Conservation (phyloP, 1,139 yeast species). For the Debaryomyces udenii region DNA sequence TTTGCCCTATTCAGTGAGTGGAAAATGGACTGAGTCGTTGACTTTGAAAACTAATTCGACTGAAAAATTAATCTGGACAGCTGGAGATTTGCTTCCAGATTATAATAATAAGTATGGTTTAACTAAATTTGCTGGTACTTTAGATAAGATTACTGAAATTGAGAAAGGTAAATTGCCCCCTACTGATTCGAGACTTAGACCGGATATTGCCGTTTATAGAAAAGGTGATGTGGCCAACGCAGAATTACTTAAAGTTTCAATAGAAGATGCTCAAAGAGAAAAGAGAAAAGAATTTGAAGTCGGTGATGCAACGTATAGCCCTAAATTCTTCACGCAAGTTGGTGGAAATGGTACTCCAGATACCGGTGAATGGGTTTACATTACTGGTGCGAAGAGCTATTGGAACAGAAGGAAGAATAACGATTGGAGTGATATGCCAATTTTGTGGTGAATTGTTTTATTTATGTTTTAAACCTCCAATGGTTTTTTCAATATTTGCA, state of each 20-base stretch:
- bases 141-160: conserved; percentile 75
- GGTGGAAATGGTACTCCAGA: conserved; percentile 35
- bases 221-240: conserved; percentile 70
- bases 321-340: conserved; percentile 63
- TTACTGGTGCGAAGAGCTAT: conserved; percentile 66
- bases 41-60: conserved; percentile 44
- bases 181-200: conserved; percentile 87
- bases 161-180: conserved; percentile 72
- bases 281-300: conserved; percentile 66
- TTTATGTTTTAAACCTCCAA: too few relatives aligned
- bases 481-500: too few relatives aligned
- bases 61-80: conserved; percentile 63
- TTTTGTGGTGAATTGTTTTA: conserved; percentile 48
- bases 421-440: conserved; percentile 60
- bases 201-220: conserved; percentile 79
- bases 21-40: conserved; percentile 78
- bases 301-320: conserved; percentile 47
- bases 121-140: conserved; percentile 76
- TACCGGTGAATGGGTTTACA: conserved; percentile 60
- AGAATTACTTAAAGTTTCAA: conserved; percentile 61
- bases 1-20: conserved; percentile 51
- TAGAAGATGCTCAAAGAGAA: conserved; percentile 81
- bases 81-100: conserved; percentile 63
- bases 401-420: conserved; percentile 73
- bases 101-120: conserved; percentile 76